Conservation (phyloP, 768 basidiomycete species). For the Russula lepida region DNA sequence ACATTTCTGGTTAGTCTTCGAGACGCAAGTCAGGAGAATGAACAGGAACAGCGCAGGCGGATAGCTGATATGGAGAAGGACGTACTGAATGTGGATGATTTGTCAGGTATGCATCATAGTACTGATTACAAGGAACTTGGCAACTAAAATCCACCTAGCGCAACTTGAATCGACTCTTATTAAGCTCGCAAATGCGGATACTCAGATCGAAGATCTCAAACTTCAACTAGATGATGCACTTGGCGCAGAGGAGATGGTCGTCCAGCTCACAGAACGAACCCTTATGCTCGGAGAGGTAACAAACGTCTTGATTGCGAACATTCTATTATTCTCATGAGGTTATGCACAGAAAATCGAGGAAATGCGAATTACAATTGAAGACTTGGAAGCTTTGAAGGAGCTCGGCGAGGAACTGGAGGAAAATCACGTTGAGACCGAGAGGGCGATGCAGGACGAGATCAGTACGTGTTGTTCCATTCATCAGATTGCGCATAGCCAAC, state of each 20-base stretch:
- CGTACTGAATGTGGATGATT: conserved; percentile 62
- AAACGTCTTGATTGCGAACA: not conserved
- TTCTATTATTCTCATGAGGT: not conserved
- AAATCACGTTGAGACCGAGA: conserved; percentile 91
- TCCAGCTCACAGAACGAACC: conserved; percentile 91
- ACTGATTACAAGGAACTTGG: conserved; percentile 3
- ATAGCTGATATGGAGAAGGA: conserved; percentile 90
- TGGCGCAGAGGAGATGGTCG: conserved; percentile 93
- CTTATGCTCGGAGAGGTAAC: conserved; percentile 81
- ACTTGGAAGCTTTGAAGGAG: conserved; percentile 91
- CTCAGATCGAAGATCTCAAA: conserved; percentile 90
- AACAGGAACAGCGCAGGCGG: conserved; percentile 70
- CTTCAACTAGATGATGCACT: conserved; percentile 90
- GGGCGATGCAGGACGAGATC: conserved; percentile 80
- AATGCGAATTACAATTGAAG: conserved; percentile 93
- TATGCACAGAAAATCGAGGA: conserved; percentile 83
- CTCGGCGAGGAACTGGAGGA: conserved; percentile 97
- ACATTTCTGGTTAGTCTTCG: conserved; percentile 48
- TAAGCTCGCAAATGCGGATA: conserved; percentile 81
- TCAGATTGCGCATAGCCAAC: not conserved
- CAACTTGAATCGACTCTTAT: conserved; percentile 73
- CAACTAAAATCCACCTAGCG: conserved; percentile 34
- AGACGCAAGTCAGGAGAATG: conserved; percentile 81
- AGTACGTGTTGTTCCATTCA: conserved; percentile 38
- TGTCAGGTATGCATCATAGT: conserved; percentile 49